Percentiles rank a stretch among this genome's conserved stretches.
Evolutionary conservation across 495 filamentous ascomycete species (phyloP).

Genomic region (Xylaria acuta): DNA sequence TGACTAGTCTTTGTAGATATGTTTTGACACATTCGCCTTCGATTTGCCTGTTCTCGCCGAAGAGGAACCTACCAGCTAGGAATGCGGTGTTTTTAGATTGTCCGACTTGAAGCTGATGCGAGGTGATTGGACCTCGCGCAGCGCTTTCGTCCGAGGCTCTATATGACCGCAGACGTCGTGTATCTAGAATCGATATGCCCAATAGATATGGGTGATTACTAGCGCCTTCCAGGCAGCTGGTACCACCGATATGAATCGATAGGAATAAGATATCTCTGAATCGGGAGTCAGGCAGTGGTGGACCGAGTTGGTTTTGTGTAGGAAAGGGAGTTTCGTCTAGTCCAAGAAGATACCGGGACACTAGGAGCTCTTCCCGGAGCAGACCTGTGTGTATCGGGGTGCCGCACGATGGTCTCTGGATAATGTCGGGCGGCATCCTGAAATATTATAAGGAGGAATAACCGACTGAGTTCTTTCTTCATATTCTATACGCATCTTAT

Average conservation of each 20-base stretch:
- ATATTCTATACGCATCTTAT: too few species aligned
- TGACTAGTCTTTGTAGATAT: background rate
- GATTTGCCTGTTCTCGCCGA: background rate
- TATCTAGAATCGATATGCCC: background rate
- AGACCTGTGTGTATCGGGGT: too few species aligned
- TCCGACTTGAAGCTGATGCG: background rate
- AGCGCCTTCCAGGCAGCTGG: background rate
- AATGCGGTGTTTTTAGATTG: background rate
- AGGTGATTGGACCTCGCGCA: background rate
- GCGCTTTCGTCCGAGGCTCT: background rate
- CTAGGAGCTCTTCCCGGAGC: too few species aligned
- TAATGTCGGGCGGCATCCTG: too few species aligned
- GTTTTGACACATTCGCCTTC: background rate
- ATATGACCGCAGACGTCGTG: background rate
- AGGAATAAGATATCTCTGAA: background rate
- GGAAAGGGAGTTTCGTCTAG: too few species aligned
- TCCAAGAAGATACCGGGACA: too few species aligned
- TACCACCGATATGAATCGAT: background rate
- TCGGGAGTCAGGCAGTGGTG: too few species aligned
- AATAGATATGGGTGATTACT: background rate
- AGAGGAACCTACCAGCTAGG: too few species aligned
- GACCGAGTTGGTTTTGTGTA: too few species aligned
- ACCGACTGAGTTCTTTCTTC: too few species aligned
- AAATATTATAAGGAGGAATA: too few species aligned
- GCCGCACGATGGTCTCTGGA: too few species aligned